Evolutionary conservation across 1,139 yeast genomes (phyloP), one percentile per base, ranked within the genome.

Genomic region (Diutina scorzettiae): DNA sequence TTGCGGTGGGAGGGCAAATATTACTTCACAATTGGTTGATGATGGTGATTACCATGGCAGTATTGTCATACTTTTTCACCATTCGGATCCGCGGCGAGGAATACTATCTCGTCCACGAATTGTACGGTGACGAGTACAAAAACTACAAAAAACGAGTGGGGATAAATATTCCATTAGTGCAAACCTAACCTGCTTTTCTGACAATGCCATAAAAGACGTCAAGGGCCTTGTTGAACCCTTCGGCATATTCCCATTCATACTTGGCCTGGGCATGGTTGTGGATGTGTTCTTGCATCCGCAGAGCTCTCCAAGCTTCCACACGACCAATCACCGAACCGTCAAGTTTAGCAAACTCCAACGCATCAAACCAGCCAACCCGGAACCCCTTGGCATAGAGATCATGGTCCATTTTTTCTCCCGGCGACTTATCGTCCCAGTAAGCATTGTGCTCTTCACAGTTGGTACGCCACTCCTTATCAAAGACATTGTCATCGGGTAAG

Each of bases 161-260:
- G 8, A 16, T 34, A 4, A 14, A 14, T 14, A 34, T 34, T 8
- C 39, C 39, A 5, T 34, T 34, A 3, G 39, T 34, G 4, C 14
- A 12, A 14, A 23, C n/a, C 18, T 9, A 14, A 32, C 9, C 7
- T 23, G 12, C 17, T n/a, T 21, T 23, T 7, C 28, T n/a, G 19
- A n/a, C 24, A n/a, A 34, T n/a, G 2, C 16, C 19, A 23, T 29
- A 17, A 16, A 46, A 48, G 31, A 45, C 47, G 18, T 42, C 44
- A 6, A 45, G 18, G 2, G 86, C 96, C 42, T 73, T 69, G 44
- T 74, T 75, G 55, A 75, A 87, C 0, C 95, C 96, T 49, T 82
- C 91, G 29, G 79, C 84, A 81, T 85, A 89, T 57, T 83, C 95
- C 96, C 96, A 89, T 43, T 76, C 47, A 54, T 64, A 70, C 44